These are phyloP conservation scores for Picea engelmannii DNA, from an alignment of 83 land plant species.

Conservation along the genomic window DNA sequence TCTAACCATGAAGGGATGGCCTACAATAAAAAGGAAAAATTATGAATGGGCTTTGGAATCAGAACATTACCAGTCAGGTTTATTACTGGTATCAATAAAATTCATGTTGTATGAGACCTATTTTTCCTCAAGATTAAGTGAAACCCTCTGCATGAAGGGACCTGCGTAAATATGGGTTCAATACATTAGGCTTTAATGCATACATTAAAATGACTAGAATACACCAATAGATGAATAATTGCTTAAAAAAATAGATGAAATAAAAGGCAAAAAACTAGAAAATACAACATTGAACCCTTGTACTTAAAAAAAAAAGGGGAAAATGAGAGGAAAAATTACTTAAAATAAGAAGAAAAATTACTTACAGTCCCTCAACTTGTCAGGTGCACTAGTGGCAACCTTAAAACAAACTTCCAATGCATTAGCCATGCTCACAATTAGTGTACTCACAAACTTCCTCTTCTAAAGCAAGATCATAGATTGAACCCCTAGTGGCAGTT, in stretches of 20 bases:
- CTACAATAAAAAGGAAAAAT: background rate
- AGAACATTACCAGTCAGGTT: constrained; percentile 58
- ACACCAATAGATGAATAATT: background rate
- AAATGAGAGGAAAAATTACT: too few relatives aligned
- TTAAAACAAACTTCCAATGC: constrained; percentile 48
- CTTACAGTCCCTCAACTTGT: constrained; percentile 58
- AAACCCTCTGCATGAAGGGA: constrained; percentile 80
- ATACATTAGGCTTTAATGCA: too few relatives aligned
- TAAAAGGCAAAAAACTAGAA: background rate
- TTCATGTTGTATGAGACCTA: constrained; percentile 50
- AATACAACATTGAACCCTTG: background rate
- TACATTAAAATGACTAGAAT: background rate
- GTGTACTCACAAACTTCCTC: too few relatives aligned
- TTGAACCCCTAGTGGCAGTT: constrained; percentile 39
- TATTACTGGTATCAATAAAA: constrained; percentile 47
- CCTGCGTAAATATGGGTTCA: constrained; percentile 36
- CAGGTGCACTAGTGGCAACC: constrained; percentile 53
- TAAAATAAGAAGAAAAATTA: background rate
- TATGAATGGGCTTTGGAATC: background rate
- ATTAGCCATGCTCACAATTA: background rate
- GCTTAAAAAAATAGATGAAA: background rate
- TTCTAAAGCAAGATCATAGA: too few relatives aligned
- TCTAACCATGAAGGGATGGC: too few relatives aligned
- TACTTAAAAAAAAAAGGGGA: background rate
- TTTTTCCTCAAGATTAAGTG: constrained; percentile 81